Percentiles rank a stretch among this genome's conserved stretches.
Conservation (phyloP, 169 alveolate species). For the Plasmodium blacklocki region DNA sequence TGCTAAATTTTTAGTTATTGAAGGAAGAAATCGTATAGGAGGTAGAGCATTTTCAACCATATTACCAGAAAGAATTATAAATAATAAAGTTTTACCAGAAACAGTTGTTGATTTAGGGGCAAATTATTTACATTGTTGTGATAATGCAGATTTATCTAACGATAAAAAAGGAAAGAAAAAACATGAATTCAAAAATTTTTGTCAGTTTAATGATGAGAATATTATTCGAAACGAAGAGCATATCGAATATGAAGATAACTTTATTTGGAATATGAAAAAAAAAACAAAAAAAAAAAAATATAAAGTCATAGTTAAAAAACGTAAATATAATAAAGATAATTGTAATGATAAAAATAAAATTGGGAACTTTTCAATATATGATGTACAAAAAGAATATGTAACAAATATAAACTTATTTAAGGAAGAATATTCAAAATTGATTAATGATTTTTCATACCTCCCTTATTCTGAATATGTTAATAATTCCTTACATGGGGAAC, state of each 20-base stretch:
- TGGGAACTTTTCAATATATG: not conserved
- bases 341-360: not conserved
- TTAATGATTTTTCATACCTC: constrained; percentile 1
- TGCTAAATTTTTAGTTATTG: constrained; percentile 77
- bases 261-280: not conserved
- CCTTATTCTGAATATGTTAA: not conserved
- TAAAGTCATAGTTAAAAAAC: not conserved
- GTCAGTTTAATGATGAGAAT: not conserved
- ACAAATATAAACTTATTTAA: constrained; percentile 21
- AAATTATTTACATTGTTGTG: constrained; percentile 85
- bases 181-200: not conserved
- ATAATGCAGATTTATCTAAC: constrained; percentile 15
- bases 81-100: constrained; percentile 68
- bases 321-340: not conserved
- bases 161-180: constrained; percentile 6
- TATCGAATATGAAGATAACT: not conserved
- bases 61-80: constrained; percentile 71
- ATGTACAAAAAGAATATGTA: not conserved
- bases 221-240: not conserved
- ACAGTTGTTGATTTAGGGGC: constrained; percentile 84
- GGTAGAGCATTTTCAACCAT: constrained; percentile 83
- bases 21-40: constrained; percentile 85
- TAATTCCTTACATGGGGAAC: not conserved
- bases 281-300: constrained; percentile 4
- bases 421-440: constrained; percentile 17